Conservation (phyloP, 1,139 yeast species). For the Nematodospora anomalae region DNA sequence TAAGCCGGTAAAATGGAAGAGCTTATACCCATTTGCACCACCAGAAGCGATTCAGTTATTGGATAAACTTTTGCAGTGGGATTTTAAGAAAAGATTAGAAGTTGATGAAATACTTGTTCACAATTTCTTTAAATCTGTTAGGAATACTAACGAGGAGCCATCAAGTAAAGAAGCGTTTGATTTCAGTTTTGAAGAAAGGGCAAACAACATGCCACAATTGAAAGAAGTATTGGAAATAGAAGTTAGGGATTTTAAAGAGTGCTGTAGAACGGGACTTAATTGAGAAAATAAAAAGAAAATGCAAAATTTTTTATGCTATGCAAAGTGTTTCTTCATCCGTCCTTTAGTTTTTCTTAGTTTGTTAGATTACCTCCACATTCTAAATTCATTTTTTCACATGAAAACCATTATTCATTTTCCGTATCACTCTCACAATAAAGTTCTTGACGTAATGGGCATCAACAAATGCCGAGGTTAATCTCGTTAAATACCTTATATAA, state of each 20-base stretch:
- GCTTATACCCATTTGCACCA: conserved; percentile 61
- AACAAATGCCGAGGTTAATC: background rate
- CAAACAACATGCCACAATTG: conserved; percentile 38
- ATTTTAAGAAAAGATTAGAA: conserved; percentile 44
- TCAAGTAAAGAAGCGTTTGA: conserved; percentile 50
- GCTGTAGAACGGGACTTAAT: conserved; percentile 8
- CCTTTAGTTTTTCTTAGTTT: too few relatives aligned
- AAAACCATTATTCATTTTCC: too few relatives aligned
- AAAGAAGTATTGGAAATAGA: conserved; percentile 48
- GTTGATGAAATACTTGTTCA: conserved; percentile 56
- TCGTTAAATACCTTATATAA: background rate
- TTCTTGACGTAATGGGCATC: background rate
- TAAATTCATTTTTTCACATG: too few relatives aligned
- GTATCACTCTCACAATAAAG: too few relatives aligned
- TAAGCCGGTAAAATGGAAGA: conserved; percentile 45
- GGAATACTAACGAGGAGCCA: conserved; percentile 54
- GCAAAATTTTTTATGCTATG: too few relatives aligned
- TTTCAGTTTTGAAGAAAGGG: conserved; percentile 57
- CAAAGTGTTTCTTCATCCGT: too few relatives aligned
- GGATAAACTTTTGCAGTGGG: conserved; percentile 61
- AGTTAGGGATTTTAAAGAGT: conserved; percentile 30
- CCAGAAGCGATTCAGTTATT: conserved; percentile 44
- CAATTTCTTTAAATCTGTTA: conserved; percentile 45
- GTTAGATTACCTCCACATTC: too few relatives aligned
- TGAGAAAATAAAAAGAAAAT: conserved; percentile 3